Percentiles rank a stretch among this genome's conserved stretches.
phyloP scores from a whole-genome alignment of 768 basidiomycete genomes.

The Lactarius deliciosus region DNA sequence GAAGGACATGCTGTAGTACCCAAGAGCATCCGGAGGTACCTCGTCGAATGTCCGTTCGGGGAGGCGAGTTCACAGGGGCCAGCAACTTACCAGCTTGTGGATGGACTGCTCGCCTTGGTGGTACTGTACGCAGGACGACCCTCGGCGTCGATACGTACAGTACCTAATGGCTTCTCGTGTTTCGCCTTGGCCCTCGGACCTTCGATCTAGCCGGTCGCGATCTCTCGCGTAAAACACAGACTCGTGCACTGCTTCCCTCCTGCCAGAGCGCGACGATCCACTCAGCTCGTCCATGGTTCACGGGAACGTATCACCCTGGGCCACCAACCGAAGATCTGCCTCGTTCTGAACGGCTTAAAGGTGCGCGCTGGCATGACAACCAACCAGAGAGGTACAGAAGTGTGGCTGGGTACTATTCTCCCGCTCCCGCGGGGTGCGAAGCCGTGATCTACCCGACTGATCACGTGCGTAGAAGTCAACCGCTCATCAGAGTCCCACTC shows the following conservation, averaged over 20 bases:
- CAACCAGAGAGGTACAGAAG: no score
- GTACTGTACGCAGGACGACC: no score
- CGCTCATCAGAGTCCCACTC: not conserved
- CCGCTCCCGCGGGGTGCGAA: not conserved
- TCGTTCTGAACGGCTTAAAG: no score
- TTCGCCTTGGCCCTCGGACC: conserved; percentile 24
- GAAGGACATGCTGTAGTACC: no score
- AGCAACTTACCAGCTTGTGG: no score
- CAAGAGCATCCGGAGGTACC: not conserved
- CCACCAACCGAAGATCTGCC: not conserved
- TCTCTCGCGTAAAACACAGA: not conserved
- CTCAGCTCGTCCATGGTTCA: not conserved
- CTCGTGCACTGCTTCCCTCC: not conserved
- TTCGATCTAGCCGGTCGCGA: conserved; percentile 14
- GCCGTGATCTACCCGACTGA: not conserved
- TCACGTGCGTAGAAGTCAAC: not conserved
- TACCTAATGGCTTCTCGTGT: conserved; percentile 5
- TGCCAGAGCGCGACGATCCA: not conserved
- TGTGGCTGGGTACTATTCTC: no score
- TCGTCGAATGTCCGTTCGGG: not conserved
- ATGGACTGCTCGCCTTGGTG: no score
- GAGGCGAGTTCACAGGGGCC: no score
- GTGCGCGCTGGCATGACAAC: no score
- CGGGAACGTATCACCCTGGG: not conserved
- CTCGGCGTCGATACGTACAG: not conserved